A percentile compares a stretch with the other conserved stretches of the same genome.
Conservation (phyloP, 306 rosid species). For the Dryas octopetala region DNA sequence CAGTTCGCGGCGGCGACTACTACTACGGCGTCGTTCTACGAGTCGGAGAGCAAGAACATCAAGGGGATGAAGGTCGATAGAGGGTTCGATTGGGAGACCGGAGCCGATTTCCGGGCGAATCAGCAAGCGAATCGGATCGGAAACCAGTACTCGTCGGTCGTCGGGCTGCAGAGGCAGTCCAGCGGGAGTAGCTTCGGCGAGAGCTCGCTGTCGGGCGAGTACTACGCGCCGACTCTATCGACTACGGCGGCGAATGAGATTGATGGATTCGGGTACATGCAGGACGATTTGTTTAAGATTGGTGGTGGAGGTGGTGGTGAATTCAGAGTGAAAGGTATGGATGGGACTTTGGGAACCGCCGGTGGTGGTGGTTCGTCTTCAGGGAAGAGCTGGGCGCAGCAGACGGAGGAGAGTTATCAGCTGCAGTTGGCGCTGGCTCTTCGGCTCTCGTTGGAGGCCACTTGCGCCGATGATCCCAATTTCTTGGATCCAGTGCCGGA, state of each 20-base stretch:
- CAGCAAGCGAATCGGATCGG: constrained; percentile 81
- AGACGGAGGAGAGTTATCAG: constrained; percentile 98
- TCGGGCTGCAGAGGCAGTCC: constrained; percentile 91
- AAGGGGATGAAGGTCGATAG: constrained; percentile 47
- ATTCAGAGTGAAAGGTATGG: constrained; percentile 44
- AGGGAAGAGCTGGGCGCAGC: constrained; percentile 99
- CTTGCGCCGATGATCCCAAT: constrained; percentile 91
- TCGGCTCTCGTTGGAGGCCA: constrained; percentile 79
- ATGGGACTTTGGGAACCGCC: constrained; percentile 30
- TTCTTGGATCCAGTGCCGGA: constrained; percentile 75
- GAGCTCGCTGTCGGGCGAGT: constrained; percentile 91
- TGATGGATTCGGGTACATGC: constrained; percentile 61
- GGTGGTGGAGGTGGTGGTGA: constrained; percentile 49
- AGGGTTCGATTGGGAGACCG: constrained; percentile 71
- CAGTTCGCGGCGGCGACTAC: constrained; percentile 39
- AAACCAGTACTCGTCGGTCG: constrained; percentile 51
- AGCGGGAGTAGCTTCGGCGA: constrained; percentile 96
- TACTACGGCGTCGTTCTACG: constrained; percentile 41
- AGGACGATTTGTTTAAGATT: constrained; percentile 51
- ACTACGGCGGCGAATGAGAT: constrained; percentile 63
- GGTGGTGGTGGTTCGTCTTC: constrained; percentile 45
- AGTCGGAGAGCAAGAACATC: constrained; percentile 57
- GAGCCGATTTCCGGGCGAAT: constrained; percentile 56
- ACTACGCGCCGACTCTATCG: constrained; percentile 68
- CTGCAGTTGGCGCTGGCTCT: constrained; percentile 88